Evolutionary conservation across 2,329 filamentous ascomycete genomes (phyloP).

Genomic region (Onygenales sp.): DNA sequence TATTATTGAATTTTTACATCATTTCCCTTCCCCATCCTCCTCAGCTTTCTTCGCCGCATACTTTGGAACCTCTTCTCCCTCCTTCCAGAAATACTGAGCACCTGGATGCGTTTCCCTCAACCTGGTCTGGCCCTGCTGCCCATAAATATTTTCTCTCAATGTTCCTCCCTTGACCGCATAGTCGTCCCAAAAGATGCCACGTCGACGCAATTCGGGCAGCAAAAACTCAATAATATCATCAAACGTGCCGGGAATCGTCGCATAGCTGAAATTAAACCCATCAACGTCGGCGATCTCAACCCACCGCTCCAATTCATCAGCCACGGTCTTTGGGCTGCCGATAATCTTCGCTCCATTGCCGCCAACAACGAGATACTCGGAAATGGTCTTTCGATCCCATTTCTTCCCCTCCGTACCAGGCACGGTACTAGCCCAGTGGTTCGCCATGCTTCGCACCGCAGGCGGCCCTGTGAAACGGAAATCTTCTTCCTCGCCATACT

Average conservation of each 20-base stretch:
- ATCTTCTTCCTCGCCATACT: conserved; percentile 36
- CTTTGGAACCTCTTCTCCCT: conserved; percentile 23
- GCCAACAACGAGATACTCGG: conserved; percentile 24
- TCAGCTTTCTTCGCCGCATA: conserved; percentile 6
- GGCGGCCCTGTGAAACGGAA: conserved; percentile 34
- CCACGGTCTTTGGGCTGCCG: conserved; percentile 27
- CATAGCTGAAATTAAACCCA: conserved; percentile 28
- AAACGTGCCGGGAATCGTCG: conserved; percentile 25
- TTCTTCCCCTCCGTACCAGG: conserved; percentile 31
- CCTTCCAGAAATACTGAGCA: conserved; percentile 26
- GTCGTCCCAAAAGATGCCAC: conserved; percentile 31
- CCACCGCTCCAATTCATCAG: conserved; percentile 29
- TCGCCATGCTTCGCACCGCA: conserved; percentile 36
- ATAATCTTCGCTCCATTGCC: conserved; percentile 28
- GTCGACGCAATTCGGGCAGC: conserved; percentile 22
- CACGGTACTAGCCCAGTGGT: conserved; percentile 34
- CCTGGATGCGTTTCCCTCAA: conserved; percentile 27
- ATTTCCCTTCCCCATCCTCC: background rate
- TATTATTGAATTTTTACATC: background rate
- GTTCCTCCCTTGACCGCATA: conserved; percentile 29
- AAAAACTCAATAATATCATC: conserved; percentile 25
- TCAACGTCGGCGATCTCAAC: conserved; percentile 25
- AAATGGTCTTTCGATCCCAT: conserved; percentile 28
- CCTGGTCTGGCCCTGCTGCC: conserved; percentile 19
- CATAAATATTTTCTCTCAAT: conserved; percentile 30